A percentile compares a stretch with the other conserved stretches of the same genome.
Evolutionary conservation across 2,329 filamentous ascomycete genomes (phyloP).

Genomic region (Polychaeton citri): DNA sequence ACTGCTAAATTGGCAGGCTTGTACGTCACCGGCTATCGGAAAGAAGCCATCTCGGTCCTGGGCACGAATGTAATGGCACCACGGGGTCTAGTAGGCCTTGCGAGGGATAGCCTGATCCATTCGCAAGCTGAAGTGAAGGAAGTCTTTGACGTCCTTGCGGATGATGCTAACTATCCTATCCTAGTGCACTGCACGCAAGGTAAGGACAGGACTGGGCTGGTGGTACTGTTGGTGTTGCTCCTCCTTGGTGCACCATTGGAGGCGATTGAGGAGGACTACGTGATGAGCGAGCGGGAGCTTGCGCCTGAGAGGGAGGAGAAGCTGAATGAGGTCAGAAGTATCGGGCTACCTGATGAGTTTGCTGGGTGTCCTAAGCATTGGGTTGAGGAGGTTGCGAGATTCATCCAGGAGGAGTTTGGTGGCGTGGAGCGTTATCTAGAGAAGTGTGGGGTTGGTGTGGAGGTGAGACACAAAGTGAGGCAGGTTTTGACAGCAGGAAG

Average conservation of each 20-base stretch:
- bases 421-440: constrained; percentile 54
- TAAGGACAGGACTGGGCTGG: constrained; percentile 70
- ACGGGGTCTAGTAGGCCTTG: constrained; percentile 58
- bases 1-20: constrained; percentile 50
- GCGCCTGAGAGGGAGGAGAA: constrained; percentile 48
- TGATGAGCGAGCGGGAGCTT: constrained; percentile 49
- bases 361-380: constrained; percentile 52
- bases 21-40: constrained; percentile 53
- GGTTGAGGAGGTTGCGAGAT: constrained; percentile 43
- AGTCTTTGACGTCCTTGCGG: constrained; percentile 37
- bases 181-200: constrained; percentile 80
- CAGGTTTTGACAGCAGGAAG: too few relatives aligned
- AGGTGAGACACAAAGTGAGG: too few relatives aligned
- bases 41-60: constrained; percentile 56
- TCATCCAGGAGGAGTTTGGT: constrained; percentile 51
- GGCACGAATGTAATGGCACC: constrained; percentile 57
- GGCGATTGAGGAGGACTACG: constrained; percentile 60
- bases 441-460: constrained; percentile 43
- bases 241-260: constrained; percentile 42
- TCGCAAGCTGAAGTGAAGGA: constrained; percentile 49
- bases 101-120: constrained; percentile 53
- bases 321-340: constrained; percentile 52
- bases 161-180: constrained; percentile 43
- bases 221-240: constrained; percentile 55
- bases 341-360: constrained; percentile 65